Evolutionary conservation across 352 stramenopile genomes (phyloP), one percentile per base, ranked within the genome.

Genomic region (Saprolegnia diclina): DNA sequence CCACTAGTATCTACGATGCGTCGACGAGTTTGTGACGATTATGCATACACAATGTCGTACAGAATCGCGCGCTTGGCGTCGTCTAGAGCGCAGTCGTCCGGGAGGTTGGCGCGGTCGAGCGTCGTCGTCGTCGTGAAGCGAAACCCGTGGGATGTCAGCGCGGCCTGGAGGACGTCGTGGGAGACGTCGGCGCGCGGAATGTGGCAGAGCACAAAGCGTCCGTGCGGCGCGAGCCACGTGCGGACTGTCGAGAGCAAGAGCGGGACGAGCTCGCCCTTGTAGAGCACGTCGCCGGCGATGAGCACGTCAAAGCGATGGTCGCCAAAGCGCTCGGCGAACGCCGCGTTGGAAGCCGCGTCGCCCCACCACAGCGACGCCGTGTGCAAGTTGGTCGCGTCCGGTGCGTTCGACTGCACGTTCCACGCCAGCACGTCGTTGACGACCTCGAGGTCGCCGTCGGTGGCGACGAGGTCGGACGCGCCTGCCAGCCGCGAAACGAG

Each of bases 211-310:
- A 90, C 42, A 65, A 84, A 83, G 0, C 56, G 64, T 61, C 75
- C 71, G 13, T 64, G 50, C 21, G 29, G 67, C 42, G 69, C 67
- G 35, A 55, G 32, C 48, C 18, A 90, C 54, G 46, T 64, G 9
- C 64, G 65, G 44, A 89, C 78, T 44, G 85, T 90, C 22, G 52
- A 40, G 50, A 93, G 80, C 22, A 93, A 77, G n/a, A 89, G 76
- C 19, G 73, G 78, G 35, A 93, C 61, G 26, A 93, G 38, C 56
- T 81, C 78, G 44, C 75, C 72, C 74, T 93, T 93, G 72, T 93
- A 93, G 14, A 91, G 74, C 54, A 93, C 85, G 64, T 93, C 85
- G 57, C 81, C 85, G 4, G 85, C 85, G 18, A 93, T 55, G 26
- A 92, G 73, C 42, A 90, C 56, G 64, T 90, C 79, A 18, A 83